Percentiles rank a stretch among this genome's conserved stretches.
phyloP scores from a whole-genome alignment of 148 eudicot species.

The Cornus controversa region DNA sequence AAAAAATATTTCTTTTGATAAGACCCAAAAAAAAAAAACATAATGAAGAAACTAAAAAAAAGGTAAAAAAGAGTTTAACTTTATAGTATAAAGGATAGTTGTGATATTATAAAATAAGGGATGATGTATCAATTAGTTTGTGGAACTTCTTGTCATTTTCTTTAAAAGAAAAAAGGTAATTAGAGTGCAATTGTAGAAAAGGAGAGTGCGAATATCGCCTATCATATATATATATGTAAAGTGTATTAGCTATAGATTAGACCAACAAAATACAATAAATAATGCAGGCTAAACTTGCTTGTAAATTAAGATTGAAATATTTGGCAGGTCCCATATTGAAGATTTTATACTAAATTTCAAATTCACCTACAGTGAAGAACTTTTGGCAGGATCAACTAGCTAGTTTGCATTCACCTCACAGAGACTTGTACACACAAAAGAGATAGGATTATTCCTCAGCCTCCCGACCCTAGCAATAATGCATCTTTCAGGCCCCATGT shows the following conservation, averaged over 20 bases:
- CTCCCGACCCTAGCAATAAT: background rate
- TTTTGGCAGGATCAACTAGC: background rate
- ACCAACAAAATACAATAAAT: background rate
- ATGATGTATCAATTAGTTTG: too few species aligned
- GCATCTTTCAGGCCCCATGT: background rate
- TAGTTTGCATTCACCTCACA: background rate
- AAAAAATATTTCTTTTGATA: too few species aligned
- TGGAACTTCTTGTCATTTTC: too few species aligned
- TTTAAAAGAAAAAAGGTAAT: too few species aligned
- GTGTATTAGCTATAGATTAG: background rate
- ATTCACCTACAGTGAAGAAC: background rate
- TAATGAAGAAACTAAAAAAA: too few species aligned
- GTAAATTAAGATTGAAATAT: background rate
- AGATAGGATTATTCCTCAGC: background rate
- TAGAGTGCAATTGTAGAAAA: too few species aligned
- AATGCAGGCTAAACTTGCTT: background rate
- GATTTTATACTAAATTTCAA: background rate
- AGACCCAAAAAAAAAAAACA: too few species aligned
- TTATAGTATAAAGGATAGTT: too few species aligned
- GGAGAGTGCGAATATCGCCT: too few species aligned
- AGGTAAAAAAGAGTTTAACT: too few species aligned
- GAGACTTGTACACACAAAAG: background rate
- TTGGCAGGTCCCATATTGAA: background rate
- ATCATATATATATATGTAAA: too few species aligned
- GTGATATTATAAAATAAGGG: too few species aligned